Conservation (phyloP, 202 grass and related monocot genomes). For the Tripidium arundinaceum region DNA sequence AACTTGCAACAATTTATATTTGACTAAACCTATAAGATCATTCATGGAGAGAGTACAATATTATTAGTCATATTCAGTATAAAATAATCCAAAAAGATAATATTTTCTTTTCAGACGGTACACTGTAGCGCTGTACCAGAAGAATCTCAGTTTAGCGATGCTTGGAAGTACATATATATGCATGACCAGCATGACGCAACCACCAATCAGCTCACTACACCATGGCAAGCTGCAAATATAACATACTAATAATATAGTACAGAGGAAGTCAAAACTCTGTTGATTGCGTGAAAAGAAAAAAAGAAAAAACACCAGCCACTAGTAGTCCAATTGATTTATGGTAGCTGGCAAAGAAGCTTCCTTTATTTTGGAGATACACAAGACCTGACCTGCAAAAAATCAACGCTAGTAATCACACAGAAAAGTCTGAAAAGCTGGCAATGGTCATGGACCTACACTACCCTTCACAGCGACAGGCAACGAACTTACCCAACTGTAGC, state of each 20-base stretch:
- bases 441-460: background rate
- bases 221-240: background rate
- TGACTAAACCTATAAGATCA: background rate
- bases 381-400: background rate
- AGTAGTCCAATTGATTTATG: background rate
- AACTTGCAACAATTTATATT: too few species aligned
- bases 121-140: background rate
- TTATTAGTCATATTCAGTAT: too few species aligned
- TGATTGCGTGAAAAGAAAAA: background rate
- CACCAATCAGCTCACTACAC: background rate
- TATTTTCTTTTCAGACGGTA: too few species aligned
- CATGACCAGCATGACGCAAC: background rate
- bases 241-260: background rate
- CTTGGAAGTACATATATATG: background rate
- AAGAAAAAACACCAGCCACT: background rate
- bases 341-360: background rate
- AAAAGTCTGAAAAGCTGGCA: background rate
- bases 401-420: background rate
- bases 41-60: too few species aligned
- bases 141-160: background rate
- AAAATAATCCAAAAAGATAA: too few species aligned
- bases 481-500: background rate
- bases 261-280: background rate
- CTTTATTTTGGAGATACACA: background rate
- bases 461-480: background rate